These are phyloP conservation scores for Aspergillus japonicus DNA, from an alignment of 2,329 filamentous ascomycete species.

Conservation along the genomic window DNA sequence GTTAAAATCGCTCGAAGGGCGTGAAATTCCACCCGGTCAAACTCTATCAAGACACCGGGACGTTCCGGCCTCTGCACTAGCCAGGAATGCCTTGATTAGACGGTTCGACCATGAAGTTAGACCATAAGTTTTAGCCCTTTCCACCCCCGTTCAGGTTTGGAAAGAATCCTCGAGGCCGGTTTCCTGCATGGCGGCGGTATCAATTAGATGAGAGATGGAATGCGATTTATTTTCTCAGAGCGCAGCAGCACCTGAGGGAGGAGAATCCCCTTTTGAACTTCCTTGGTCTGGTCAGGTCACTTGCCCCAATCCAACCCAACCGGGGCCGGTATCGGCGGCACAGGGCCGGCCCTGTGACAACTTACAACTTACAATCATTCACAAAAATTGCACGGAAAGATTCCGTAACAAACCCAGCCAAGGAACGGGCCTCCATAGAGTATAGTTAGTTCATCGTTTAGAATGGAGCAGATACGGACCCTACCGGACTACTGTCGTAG, in stretches of 20 bases:
- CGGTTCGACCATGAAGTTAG: too few relatives aligned
- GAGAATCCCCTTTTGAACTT: too few relatives aligned
- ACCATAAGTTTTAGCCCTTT: neutral
- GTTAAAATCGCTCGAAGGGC: slow-evolving; percentile 11
- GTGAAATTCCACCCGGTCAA: slow-evolving; percentile 8
- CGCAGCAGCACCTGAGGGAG: neutral
- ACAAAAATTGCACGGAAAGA: neutral
- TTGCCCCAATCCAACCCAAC: too few relatives aligned
- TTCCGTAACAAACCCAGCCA: neutral
- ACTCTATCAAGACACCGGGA: slow-evolving; percentile 13
- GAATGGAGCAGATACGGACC: neutral
- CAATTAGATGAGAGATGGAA: neutral
- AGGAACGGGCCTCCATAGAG: neutral
- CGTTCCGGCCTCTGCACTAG: slow-evolving; percentile 4
- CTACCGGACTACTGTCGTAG: neutral
- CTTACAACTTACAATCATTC: neutral
- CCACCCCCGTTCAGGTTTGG: neutral
- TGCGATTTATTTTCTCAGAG: too few relatives aligned
- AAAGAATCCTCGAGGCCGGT: neutral
- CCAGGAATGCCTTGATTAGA: neutral
- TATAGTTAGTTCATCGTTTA: neutral
- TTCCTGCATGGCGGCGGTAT: neutral
- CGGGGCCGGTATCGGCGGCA: neutral
- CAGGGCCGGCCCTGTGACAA: neutral
- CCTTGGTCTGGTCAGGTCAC: too few relatives aligned